phyloP scores from a whole-genome alignment of 805 yeast genomes.

The Pichia pseudocactophila region DNA sequence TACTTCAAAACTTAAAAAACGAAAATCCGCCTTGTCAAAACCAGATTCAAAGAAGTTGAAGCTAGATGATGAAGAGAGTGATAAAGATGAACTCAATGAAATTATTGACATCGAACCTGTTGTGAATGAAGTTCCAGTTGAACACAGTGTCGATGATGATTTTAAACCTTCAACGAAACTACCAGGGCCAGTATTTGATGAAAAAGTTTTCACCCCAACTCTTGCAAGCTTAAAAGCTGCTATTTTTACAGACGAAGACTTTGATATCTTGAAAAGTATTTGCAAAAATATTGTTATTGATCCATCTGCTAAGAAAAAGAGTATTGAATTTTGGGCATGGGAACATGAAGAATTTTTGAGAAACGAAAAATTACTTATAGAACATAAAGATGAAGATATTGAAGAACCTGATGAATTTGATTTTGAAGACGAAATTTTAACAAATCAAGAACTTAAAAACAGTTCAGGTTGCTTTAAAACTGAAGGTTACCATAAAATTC shows the following conservation, averaged over 20 bases:
- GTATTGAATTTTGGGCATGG: constrained; percentile 63
- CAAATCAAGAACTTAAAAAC: constrained; percentile 29
- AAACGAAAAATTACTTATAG: constrained; percentile 23
- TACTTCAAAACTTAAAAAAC: neutral
- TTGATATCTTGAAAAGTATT: constrained; percentile 40
- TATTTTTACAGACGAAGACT: constrained; percentile 71
- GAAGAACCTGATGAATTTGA: constrained; percentile 22
- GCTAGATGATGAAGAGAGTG: constrained; percentile 18
- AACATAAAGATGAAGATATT: constrained; percentile 17
- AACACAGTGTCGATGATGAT: constrained; percentile 17
- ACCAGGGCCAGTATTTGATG: constrained; percentile 50
- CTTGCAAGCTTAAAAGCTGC: constrained; percentile 42
- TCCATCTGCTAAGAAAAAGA: constrained; percentile 13
- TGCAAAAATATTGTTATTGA: constrained; percentile 23
- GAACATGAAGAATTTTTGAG: constrained; percentile 26
- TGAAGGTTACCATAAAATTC: constrained; percentile 64
- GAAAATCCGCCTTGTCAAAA: neutral
- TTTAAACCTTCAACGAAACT: constrained; percentile 44
- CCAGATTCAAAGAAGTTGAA: constrained; percentile 10
- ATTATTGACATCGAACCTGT: constrained; percentile 2
- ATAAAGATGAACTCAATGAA: constrained; percentile 18
- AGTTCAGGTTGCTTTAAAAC: constrained; percentile 57
- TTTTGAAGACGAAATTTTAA: constrained; percentile 22
- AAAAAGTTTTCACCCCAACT: constrained; percentile 33
- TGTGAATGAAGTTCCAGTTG: too few relatives aligned